phyloP scores from a whole-genome alignment of 2,329 filamentous ascomycete genomes.

The Curvularia lunata region DNA sequence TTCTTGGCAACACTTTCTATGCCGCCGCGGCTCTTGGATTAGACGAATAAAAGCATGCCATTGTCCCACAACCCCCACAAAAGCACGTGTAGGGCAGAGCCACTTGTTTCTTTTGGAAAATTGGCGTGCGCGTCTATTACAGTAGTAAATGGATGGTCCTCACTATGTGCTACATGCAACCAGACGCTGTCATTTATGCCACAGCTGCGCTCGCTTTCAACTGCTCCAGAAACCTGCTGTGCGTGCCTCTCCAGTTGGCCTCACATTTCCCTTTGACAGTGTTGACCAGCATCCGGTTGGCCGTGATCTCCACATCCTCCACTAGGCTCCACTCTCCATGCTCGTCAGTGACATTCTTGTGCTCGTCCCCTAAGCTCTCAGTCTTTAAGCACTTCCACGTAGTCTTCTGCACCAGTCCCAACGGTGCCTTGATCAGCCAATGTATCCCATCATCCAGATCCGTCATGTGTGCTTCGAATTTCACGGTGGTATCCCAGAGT shows the following conservation, averaged over 20 bases:
- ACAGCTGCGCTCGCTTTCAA: constrained; percentile 18
- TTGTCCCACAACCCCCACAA: not conserved
- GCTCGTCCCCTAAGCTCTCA: constrained; percentile 21
- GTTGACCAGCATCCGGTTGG: constrained; percentile 40
- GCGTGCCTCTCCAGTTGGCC: constrained; percentile 43
- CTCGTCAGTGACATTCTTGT: constrained; percentile 17
- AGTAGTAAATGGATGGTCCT: not conserved
- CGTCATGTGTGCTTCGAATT: constrained; percentile 44
- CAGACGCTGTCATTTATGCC: not conserved
- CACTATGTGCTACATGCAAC: not conserved
- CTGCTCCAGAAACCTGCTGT: constrained; percentile 39
- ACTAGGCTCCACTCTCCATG: constrained; percentile 42
- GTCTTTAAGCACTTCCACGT: constrained; percentile 40
- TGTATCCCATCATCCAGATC: constrained; percentile 42
- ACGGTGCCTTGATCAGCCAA: constrained; percentile 46
- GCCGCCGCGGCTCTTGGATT: not conserved
- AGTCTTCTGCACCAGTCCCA: constrained; percentile 44
- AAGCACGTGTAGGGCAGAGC: not conserved
- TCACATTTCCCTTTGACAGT: constrained; percentile 49
- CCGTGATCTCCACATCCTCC: constrained; percentile 48
- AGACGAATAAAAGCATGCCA: not conserved
- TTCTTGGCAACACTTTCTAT: constrained; percentile 9
- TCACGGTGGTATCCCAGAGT: constrained; percentile 46
- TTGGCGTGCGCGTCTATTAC: not conserved
- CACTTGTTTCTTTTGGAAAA: not conserved